These are phyloP conservation scores for Athelia sp. DNA, from an alignment of 1,284 basidiomycete species.

Conservation along the genomic window DNA sequence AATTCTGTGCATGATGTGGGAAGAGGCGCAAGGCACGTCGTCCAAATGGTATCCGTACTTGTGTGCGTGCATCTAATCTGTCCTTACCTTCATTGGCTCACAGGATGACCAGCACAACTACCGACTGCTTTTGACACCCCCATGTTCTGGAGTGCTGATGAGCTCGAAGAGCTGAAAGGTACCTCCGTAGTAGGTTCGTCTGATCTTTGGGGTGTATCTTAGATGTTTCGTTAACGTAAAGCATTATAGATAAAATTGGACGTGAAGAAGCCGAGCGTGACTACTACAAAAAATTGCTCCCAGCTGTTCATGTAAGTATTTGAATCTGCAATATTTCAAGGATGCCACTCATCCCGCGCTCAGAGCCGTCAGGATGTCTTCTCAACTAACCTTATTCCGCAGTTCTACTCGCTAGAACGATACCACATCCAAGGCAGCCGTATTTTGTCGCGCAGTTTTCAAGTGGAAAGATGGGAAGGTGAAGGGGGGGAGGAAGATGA, in stretches of 20 bases:
- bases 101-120: conserved; percentile 42
- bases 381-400: conserved; percentile 36
- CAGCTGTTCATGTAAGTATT: conserved; percentile 55
- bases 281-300: conserved; percentile 63
- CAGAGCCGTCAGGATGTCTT: conserved; percentile 75
- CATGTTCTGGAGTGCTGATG: conserved; percentile 88
- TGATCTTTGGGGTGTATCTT: conserved; percentile 4
- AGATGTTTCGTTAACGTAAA: conserved; percentile 2
- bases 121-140: conserved; percentile 82
- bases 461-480: conserved; percentile 57
- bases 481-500: conserved; percentile 26
- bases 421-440: conserved; percentile 93
- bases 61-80: conserved; percentile 36
- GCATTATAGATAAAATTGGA: conserved; percentile 75
- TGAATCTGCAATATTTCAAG: conserved; percentile 1
- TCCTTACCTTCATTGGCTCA: conserved; percentile 1
- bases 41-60: conserved; percentile 73
- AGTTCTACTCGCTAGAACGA: conserved; percentile 65
- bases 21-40: conserved; percentile 52
- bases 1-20: conserved; percentile 96
- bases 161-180: conserved; percentile 76
- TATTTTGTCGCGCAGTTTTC: conserved; percentile 90
- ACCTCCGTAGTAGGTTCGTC: conserved; percentile 82
- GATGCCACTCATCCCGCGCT: not conserved
- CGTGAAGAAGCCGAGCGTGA: conserved; percentile 78